These are phyloP conservation scores for Ceratocystis destructans DNA, from an alignment of 2,329 filamentous ascomycete species.

Conservation along the genomic window DNA sequence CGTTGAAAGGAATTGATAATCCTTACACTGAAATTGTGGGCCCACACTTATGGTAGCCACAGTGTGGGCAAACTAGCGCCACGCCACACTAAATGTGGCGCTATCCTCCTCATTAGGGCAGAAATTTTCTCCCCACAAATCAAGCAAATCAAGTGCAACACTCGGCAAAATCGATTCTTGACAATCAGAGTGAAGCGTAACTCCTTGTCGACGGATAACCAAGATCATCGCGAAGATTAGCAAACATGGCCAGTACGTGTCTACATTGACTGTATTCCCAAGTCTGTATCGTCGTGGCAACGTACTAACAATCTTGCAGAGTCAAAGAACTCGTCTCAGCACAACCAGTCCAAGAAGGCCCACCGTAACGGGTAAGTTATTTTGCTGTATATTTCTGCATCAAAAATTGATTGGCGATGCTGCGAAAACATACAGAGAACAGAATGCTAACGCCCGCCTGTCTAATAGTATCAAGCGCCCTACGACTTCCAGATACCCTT, in stretches of 20 bases:
- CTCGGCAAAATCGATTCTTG: slow-evolving; percentile 25
- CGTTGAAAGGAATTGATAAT: neutral
- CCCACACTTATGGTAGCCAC: neutral
- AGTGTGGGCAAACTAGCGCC: neutral
- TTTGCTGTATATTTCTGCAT: too few species aligned
- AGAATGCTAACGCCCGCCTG: neutral
- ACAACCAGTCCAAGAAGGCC: slow-evolving; percentile 97
- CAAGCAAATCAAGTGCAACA: neutral
- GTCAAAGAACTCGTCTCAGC: slow-evolving; percentile 99
- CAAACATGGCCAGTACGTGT: slow-evolving; percentile 33
- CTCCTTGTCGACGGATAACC: slow-evolving; percentile 21
- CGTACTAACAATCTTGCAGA: slow-evolving; percentile 39
- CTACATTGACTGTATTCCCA: neutral
- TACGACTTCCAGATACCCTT: slow-evolving; percentile 97
- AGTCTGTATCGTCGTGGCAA: neutral
- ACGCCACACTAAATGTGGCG: slow-evolving; percentile 9
- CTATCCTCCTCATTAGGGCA: slow-evolving; percentile 21
- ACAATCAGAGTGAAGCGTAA: slow-evolving; percentile 23
- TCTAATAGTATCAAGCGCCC: slow-evolving; percentile 96
- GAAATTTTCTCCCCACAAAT: slow-evolving; percentile 20
- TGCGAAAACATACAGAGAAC: neutral
- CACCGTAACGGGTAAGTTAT: slow-evolving; percentile 79
- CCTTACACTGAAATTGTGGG: neutral
- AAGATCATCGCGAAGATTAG: slow-evolving; percentile 23
- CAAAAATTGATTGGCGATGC: neutral